Base-by-base conservation (phyloP, 805 yeast genomes). In the Wickerhamiella nectarea region DNA sequence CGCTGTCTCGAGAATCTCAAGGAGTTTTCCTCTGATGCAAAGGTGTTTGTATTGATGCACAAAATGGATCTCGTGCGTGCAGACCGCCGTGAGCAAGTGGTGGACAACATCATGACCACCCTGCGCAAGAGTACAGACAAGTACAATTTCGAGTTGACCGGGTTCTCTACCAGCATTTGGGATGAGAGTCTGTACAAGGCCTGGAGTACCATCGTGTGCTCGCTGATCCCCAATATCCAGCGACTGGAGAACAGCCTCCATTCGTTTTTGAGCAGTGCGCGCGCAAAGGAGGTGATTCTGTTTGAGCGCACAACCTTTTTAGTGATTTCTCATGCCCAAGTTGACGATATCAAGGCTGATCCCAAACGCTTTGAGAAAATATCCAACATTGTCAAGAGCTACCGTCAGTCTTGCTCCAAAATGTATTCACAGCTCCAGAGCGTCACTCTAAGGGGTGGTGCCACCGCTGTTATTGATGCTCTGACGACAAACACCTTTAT, bases 121-220 rank as follows among this genome's bases (percentile, higher is more conserved):
- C 64, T 91, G 48, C 80, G 78, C 52, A 77, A 75, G 39, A 80
- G 83, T 12, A 79, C 94, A 3, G 68, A 74, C 43, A 83, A 84
- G 15, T 78, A 64, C 55, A 71, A 74, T 2, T 84, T 85, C 62
- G 67, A 74, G 37, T 66, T 85, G 36, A 72, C 75, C 12, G 96
- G 96, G 2, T 89, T 86, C 58, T 89, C 95, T 5, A 91, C 97
- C 0, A 83, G 95, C 1, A 89, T 89, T 46, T 89, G 97, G 97
- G 96, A 89, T 63, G 97, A 89, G 60, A 77, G 89, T 56, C 67
- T 89, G 46, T 91, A 89, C 60, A 87, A 82, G 60, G 98, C 98
- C 1, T 91, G 98, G 98, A 83, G 95, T 2, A 82, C 78, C 40
- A 89, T 91, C 47, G 96, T 91, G 28, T 87, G 97, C 57, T 81